Conservation (phyloP, 2,329 filamentous ascomycete genomes). For the Colletotrichum higginsianum region DNA sequence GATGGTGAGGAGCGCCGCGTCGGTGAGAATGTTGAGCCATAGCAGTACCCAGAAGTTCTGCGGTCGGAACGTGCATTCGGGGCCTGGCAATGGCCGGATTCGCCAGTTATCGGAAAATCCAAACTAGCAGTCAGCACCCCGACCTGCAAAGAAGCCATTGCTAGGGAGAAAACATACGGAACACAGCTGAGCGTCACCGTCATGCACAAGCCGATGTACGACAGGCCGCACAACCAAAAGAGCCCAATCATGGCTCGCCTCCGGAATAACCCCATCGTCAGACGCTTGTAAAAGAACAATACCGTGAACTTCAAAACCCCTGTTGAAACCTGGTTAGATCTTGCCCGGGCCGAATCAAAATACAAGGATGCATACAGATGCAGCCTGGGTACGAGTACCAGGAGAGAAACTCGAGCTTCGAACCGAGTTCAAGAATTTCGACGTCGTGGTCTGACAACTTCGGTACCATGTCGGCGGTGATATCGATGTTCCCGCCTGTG, state of each 20-base stretch:
- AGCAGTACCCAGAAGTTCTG: conserved; percentile 47
- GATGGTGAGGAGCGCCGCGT: conserved; percentile 47
- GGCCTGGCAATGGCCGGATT: conserved; percentile 45
- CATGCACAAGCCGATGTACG: conserved; percentile 42
- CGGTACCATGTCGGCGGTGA: conserved; percentile 39
- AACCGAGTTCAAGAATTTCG: conserved; percentile 43
- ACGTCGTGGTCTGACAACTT: conserved; percentile 45
- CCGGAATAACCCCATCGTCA: conserved; percentile 42
- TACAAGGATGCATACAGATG: conserved; percentile 44
- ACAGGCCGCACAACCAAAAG: conserved; percentile 44
- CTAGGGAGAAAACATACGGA: conserved; percentile 22
- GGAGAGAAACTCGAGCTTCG: conserved; percentile 46
- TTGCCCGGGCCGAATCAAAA: fast-evolving
- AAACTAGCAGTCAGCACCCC: not conserved
- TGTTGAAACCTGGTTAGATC: conserved; percentile 8
- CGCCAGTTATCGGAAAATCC: conserved; percentile 45
- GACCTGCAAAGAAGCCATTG: too few relatives aligned
- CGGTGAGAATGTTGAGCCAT: conserved; percentile 46
- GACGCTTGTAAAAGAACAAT: conserved; percentile 48
- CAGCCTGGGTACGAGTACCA: conserved; percentile 48
- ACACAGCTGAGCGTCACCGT: conserved; percentile 41
- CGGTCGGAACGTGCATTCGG: conserved; percentile 40
- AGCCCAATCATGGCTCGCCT: conserved; percentile 43
- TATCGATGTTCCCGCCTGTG: conserved; percentile 46
- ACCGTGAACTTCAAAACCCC: conserved; percentile 49